phyloP scores from a whole-genome alignment of 139 green algal species.

The Gonium pectorale region DNA sequence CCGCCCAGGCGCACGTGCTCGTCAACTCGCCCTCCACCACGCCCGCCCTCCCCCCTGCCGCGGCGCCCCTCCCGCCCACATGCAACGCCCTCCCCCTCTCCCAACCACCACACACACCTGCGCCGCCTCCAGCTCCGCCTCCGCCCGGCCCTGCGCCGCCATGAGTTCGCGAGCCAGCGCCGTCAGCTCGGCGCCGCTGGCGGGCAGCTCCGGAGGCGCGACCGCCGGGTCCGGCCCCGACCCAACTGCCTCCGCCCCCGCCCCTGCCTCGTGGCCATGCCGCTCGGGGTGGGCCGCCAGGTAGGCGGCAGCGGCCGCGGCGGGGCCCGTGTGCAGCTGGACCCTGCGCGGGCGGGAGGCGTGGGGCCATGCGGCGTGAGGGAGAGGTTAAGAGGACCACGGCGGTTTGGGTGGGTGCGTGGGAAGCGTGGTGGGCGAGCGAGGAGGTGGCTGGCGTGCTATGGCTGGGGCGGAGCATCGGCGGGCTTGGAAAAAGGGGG shows the following conservation, averaged over 20 bases:
- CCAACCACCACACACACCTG: not conserved
- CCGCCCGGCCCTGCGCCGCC: conserved; percentile 13
- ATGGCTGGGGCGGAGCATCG: no score
- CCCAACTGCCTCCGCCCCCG: not conserved
- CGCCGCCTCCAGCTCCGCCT: not conserved
- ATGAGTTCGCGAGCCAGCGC: not conserved
- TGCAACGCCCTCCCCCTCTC: no score
- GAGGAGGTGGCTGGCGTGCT: no score
- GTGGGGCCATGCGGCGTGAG: not conserved
- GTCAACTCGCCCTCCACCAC: no score
- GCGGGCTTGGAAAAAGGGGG: no score
- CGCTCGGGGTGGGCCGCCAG: not conserved
- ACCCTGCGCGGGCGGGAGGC: not conserved
- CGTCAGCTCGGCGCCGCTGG: not conserved
- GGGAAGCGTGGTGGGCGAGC: no score
- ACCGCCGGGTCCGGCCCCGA: not conserved
- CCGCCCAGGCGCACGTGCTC: no score
- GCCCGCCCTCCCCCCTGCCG: no score
- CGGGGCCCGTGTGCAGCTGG: not conserved
- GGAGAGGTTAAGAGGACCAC: no score
- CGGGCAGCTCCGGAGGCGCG: not conserved
- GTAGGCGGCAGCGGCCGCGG: not conserved
- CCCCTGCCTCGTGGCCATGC: not conserved
- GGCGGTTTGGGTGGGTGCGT: no score
- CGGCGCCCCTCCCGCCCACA: no score